Percentiles rank a stretch among this genome's conserved stretches.
These are phyloP conservation scores for Effrenium voratum DNA, from an alignment of 73 alveolate species.

Conservation along the genomic window DNA sequence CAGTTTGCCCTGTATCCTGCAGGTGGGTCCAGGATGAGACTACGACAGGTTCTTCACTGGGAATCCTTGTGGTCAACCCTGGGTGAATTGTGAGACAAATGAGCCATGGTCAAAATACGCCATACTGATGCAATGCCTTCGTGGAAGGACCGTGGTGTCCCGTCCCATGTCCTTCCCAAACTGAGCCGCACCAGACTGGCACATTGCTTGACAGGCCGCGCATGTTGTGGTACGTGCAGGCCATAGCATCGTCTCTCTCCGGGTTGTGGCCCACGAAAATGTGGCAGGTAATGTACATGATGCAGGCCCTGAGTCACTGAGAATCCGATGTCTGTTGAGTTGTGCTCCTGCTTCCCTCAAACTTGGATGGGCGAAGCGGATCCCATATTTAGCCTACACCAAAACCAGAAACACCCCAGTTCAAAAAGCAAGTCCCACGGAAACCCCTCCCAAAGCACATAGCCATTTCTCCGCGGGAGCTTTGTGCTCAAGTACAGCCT, in stretches of 20 bases:
- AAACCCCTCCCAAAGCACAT: too few relatives aligned
- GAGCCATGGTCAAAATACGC: too few relatives aligned
- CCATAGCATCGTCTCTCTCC: conserved; percentile 57
- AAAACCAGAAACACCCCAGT: too few relatives aligned
- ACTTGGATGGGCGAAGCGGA: too few relatives aligned
- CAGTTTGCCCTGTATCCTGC: background rate
- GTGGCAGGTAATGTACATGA: conserved; percentile 31
- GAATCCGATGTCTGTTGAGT: background rate
- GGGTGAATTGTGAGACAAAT: too few relatives aligned
- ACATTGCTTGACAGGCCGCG: background rate
- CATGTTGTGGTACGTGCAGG: conserved; percentile 63
- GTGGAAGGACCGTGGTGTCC: background rate
- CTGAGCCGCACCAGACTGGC: too few relatives aligned
- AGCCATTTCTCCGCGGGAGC: too few relatives aligned
- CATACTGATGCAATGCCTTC: background rate
- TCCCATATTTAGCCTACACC: too few relatives aligned
- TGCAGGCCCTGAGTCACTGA: conserved; percentile 23
- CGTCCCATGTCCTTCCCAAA: background rate
- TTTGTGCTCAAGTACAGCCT: too few relatives aligned
- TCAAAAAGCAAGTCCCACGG: too few relatives aligned
- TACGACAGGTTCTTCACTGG: background rate
- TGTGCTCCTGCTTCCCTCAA: too few relatives aligned
- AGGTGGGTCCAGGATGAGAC: background rate
- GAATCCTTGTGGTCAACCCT: too few relatives aligned
- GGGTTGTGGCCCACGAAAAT: conserved; percentile 81